Percentiles rank a stretch among this genome's conserved stretches.
Evolutionary conservation across 352 stramenopile species (phyloP).

Genomic region (Pythium guiyangense): DNA sequence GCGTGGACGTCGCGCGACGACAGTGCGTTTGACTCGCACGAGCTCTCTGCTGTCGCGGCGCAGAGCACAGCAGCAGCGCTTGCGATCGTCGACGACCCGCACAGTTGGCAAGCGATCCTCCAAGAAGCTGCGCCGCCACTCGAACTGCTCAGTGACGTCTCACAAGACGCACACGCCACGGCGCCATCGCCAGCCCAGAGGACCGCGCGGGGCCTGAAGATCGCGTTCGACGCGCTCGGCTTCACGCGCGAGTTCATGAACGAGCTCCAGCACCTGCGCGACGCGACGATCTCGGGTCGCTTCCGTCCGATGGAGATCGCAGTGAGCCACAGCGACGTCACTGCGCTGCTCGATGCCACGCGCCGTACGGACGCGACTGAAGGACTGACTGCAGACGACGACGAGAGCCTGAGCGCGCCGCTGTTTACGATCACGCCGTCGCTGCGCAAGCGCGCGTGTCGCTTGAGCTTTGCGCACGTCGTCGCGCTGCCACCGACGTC

Average conservation of each 20-base stretch:
- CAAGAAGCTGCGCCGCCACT: not conserved
- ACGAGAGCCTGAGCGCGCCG: not conserved
- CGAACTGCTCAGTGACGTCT: too few species aligned
- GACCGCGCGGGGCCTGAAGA: constrained; percentile 19
- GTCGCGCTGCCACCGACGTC: constrained; percentile 10
- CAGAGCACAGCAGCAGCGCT: not conserved
- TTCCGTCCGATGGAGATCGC: constrained; percentile 47
- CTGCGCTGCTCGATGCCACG: constrained; percentile 6
- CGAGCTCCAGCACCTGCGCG: constrained; percentile 36
- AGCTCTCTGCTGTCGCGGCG: too few species aligned
- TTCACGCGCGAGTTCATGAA: constrained; percentile 31
- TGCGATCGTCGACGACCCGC: constrained; percentile 1
- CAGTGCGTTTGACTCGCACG: not conserved
- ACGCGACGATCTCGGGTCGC: constrained; percentile 41
- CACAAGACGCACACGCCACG: too few species aligned
- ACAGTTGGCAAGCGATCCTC: constrained; percentile 13
- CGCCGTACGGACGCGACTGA: too few species aligned
- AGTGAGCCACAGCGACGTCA: constrained; percentile 31
- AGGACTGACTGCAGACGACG: too few species aligned
- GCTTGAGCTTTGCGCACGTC: constrained; percentile 32
- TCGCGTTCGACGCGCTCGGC: constrained; percentile 43
- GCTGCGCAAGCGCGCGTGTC: constrained; percentile 36
- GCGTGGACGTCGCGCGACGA: not conserved
- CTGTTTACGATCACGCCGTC: constrained; percentile 47
- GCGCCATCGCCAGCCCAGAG: not conserved